Percentiles rank a stretch among this genome's conserved stretches.
Evolutionary conservation across 495 filamentous ascomycete species (phyloP).

Genomic region (Hypoxylon rickii): DNA sequence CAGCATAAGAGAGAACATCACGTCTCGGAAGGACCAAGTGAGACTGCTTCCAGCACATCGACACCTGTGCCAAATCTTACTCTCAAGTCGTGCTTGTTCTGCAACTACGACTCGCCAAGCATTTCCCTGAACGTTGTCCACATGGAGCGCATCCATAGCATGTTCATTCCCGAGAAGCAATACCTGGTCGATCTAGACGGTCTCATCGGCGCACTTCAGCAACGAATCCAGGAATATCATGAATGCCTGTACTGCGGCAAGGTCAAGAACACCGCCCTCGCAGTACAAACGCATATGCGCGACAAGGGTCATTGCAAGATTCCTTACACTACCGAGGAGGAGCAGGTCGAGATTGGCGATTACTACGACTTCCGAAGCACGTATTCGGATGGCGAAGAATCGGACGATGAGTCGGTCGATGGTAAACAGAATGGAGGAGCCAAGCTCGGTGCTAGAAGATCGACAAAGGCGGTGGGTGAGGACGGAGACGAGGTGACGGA

Average conservation of each 20-base stretch:
- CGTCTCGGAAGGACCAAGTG: conserved; percentile 40
- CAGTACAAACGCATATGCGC: conserved; percentile 92
- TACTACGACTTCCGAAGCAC: conserved; percentile 97
- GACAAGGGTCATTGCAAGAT: conserved; percentile 97
- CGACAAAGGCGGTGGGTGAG: conserved; percentile 50
- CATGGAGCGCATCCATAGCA: conserved; percentile 90
- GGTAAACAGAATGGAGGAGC: conserved; percentile 58
- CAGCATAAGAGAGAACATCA: conserved; percentile 47
- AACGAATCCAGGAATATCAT: conserved; percentile 77
- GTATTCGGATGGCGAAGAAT: conserved; percentile 78
- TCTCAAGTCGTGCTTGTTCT: conserved; percentile 83
- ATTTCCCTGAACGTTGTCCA: conserved; percentile 76
- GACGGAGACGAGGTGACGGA: conserved; percentile 57
- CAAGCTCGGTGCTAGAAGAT: conserved; percentile 59
- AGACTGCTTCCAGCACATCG: conserved; percentile 41
- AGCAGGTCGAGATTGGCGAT: conserved; percentile 94
- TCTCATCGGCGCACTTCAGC: conserved; percentile 73
- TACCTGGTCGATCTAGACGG: conserved; percentile 83
- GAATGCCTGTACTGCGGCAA: conserved; percentile 78
- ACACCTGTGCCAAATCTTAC: conserved; percentile 45
- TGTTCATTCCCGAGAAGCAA: conserved; percentile 90
- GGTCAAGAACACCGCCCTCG: conserved; percentile 69
- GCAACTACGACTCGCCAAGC: conserved; percentile 76
- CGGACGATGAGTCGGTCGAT: conserved; percentile 60
- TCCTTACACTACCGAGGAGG: conserved; percentile 83